These are phyloP conservation scores for Aureobasidium sp. DNA, from an alignment of 2,329 filamentous ascomycete species.

Conservation along the genomic window DNA sequence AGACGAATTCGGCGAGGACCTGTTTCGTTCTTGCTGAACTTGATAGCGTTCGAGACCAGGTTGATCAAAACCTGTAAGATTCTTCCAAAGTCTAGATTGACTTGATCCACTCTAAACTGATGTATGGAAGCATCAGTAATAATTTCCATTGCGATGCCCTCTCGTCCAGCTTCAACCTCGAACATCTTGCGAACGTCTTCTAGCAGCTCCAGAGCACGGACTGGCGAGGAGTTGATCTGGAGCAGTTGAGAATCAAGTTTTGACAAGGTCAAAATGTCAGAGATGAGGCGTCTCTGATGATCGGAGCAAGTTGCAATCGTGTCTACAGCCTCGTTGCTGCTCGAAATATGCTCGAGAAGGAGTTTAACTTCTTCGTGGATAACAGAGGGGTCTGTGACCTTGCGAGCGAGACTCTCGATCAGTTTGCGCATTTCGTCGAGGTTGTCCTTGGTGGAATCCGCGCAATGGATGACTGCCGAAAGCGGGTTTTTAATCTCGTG, in stretches of 20 bases:
- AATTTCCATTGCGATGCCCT: slow-evolving; percentile 27
- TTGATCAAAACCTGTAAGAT: slow-evolving; percentile 30
- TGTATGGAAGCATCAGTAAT: slow-evolving; percentile 31
- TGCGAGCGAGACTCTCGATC: slow-evolving; percentile 17
- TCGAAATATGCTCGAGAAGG: background rate
- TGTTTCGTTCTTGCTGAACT: slow-evolving; percentile 39
- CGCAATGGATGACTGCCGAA: slow-evolving; percentile 38
- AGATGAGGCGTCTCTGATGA: slow-evolving; percentile 36
- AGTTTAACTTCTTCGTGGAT: background rate
- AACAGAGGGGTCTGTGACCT: background rate
- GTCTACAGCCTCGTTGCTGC: slow-evolving; percentile 21
- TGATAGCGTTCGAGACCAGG: slow-evolving; percentile 30
- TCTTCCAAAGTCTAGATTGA: slow-evolving; percentile 26
- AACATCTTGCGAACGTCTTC: slow-evolving; percentile 32
- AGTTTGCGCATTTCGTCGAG: background rate
- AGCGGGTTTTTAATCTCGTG: slow-evolving; percentile 37
- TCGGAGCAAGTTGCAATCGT: slow-evolving; percentile 27
- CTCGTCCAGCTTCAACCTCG: slow-evolving; percentile 32
- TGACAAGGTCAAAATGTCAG: slow-evolving; percentile 41
- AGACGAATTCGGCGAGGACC: slow-evolving; percentile 33
- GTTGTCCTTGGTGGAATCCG: slow-evolving; percentile 27
- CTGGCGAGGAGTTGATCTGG: slow-evolving; percentile 34
- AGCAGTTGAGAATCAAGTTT: slow-evolving; percentile 29
- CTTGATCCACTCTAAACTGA: slow-evolving; percentile 26
- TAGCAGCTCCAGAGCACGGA: slow-evolving; percentile 32